These are phyloP conservation scores for Fistulinella staudtii DNA, from an alignment of 1,284 basidiomycete species.

Conservation along the genomic window DNA sequence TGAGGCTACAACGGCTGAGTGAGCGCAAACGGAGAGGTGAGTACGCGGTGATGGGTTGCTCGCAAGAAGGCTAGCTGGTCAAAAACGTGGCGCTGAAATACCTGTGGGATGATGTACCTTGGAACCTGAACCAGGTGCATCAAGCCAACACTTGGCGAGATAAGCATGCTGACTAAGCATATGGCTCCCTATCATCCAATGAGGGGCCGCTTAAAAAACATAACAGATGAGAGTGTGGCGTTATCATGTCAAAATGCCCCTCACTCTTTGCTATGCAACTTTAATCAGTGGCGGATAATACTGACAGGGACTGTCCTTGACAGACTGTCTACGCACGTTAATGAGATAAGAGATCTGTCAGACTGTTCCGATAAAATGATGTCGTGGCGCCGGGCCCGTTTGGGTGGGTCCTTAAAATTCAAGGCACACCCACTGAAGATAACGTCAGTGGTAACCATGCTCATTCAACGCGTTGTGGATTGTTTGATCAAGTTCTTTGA, in stretches of 20 bases:
- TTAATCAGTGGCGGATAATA: conserved; percentile 1
- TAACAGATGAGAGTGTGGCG: neutral
- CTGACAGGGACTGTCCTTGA: conserved; percentile 17
- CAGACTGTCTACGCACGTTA: conserved; percentile 1
- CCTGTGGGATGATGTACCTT: conserved; percentile 22
- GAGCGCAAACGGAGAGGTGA: neutral
- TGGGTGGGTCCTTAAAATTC: neutral
- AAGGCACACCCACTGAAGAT: neutral
- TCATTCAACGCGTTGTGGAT: neutral
- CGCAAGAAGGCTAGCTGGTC: neutral
- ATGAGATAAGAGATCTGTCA: conserved; percentile 15
- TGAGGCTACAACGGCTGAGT: conserved; percentile 2
- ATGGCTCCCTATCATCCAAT: conserved; percentile 22
- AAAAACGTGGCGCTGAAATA: conserved; percentile 19
- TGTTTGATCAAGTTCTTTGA: neutral
- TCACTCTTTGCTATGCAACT: neutral
- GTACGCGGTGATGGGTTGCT: conserved; percentile 4
- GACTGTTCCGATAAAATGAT: conserved; percentile 1
- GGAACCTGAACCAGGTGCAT: neutral
- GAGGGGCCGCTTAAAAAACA: conserved; percentile 2
- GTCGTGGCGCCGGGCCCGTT: neutral
- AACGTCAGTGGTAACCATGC: neutral
- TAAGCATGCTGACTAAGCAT: conserved; percentile 26
- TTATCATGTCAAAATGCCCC: conserved; percentile 21
- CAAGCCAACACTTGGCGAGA: conserved; percentile 21